phyloP scores from a whole-genome alignment of 192 early-diverging fungal species.

The Podochytrium sp. region DNA sequence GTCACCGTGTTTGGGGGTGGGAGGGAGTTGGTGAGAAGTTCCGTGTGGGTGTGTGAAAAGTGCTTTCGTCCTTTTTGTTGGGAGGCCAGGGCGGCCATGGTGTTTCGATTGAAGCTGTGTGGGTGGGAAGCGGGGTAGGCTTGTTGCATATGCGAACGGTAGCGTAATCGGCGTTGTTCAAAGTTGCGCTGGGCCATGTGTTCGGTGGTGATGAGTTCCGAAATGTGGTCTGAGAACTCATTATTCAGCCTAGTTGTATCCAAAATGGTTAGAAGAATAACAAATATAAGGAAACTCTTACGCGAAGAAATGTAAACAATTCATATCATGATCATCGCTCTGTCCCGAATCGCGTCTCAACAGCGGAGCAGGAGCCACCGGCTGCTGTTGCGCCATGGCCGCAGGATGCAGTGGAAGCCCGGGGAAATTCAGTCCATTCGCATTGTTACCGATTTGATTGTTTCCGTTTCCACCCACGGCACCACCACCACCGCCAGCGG shows the following conservation, averaged over 20 bases:
- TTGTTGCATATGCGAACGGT: background rate
- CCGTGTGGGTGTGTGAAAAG: background rate
- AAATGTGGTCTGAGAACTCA: conserved; percentile 15
- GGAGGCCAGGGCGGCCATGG: too few relatives aligned
- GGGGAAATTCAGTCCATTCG: background rate
- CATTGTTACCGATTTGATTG: background rate
- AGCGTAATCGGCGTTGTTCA: background rate
- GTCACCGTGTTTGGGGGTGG: background rate
- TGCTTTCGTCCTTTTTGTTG: conserved; percentile 1
- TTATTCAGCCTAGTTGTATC: conserved; percentile 1
- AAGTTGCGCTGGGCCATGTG: background rate
- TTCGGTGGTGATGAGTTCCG: background rate
- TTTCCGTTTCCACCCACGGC: background rate
- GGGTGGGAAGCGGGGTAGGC: background rate
- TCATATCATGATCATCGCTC: conserved; percentile 36
- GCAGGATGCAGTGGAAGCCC: background rate
- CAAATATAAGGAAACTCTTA: background rate
- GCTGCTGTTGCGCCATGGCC: background rate
- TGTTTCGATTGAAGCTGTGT: too few relatives aligned
- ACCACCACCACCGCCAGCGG: too few relatives aligned
- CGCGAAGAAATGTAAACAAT: conserved; percentile 34
- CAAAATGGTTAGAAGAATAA: background rate
- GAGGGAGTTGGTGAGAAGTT: background rate
- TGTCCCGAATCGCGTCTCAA: conserved; percentile 31
- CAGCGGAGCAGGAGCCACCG: conserved; percentile 5